Evolutionary conservation across 1,284 basidiomycete genomes (phyloP), one percentile per base, ranked within the genome.

Genomic region (Ceratobasidium papillatum): DNA sequence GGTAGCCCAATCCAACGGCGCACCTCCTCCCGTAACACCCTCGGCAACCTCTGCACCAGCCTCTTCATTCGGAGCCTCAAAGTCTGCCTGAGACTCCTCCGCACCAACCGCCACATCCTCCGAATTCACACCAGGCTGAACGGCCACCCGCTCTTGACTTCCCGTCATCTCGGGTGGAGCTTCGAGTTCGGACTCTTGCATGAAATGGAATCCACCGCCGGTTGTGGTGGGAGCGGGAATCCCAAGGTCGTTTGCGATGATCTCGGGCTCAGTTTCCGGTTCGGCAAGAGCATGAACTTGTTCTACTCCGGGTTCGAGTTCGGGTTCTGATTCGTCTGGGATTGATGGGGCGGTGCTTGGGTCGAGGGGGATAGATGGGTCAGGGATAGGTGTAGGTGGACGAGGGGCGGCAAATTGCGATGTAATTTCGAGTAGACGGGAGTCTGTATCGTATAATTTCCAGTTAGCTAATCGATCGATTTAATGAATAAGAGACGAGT

Each of bases 41-140:
- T 34, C 49, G 3, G 68, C 56, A 1, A 45, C 56, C 11, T 41
- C 41, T n/a, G 41, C 5, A 22, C 5, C 27, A 49, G 80, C 81
- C 11, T 27, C 11, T 74, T 74, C 12, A 82, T 63, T 34, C 58
- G 34, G 58, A 1, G 22, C 19, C n/a, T 19, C 59, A 7, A 64
- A 30, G 0, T 82, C 78, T 1, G 47, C 75, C 43, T 74, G 74
- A 12, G 71, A 80, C 0, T 52, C 73, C 11, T 81, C 80, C 1
- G 79, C 79, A 45, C 80, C 82, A 3, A 80, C 78, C 11, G 80
- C 76, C 11, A 81, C 79, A 76, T 82, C 81, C 7, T 81, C 81
- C 11, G 81, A 80, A 38, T 79, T 79, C 4, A 82, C 81, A 56
- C 79, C 79, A 56, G 82, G 81, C 75, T 81, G 79, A 32, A 61